These are phyloP conservation scores for Beauveria australis DNA, from an alignment of 2,329 filamentous ascomycete species.

Conservation along the genomic window DNA sequence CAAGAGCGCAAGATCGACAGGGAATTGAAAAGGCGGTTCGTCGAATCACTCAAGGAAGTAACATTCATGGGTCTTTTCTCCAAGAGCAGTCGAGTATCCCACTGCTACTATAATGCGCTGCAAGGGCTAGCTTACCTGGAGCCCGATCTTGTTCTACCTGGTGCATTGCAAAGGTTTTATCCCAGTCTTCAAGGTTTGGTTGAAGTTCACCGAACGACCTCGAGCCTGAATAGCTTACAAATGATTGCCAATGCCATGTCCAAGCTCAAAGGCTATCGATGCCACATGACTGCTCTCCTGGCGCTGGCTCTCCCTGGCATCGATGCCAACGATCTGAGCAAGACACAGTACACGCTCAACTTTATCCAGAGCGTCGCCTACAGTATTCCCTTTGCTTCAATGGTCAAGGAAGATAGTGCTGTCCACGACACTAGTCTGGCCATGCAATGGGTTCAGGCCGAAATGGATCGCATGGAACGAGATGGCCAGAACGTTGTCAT, in stretches of 20 bases:
- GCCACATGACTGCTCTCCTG: constrained; percentile 89
- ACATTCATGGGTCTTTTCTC: constrained; percentile 98
- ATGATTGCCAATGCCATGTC: constrained; percentile 88
- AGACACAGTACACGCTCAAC: constrained; percentile 87
- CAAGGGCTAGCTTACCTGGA: constrained; percentile 87
- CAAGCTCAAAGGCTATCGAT: constrained; percentile 89
- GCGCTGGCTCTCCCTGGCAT: constrained; percentile 90
- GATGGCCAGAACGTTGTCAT: constrained; percentile 80
- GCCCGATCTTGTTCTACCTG: constrained; percentile 83
- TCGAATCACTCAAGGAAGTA: constrained; percentile 80
- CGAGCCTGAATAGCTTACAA: constrained; percentile 83
- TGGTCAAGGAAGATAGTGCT: constrained; percentile 51
- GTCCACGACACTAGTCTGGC: constrained; percentile 69
- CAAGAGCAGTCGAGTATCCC: constrained; percentile 86
- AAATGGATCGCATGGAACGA: constrained; percentile 88
- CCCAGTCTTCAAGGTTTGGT: constrained; percentile 94
- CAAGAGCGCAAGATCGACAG: constrained; percentile 69
- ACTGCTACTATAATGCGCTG: constrained; percentile 82
- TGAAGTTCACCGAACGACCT: constrained; percentile 92
- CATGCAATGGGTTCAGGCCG: constrained; percentile 85
- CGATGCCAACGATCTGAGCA: constrained; percentile 94
- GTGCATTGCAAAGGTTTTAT: constrained; percentile 91
- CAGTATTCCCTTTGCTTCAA: constrained; percentile 83
- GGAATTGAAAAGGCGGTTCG: constrained; percentile 80
- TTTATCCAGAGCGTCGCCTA: constrained; percentile 96